Conservation (phyloP, 768 basidiomycete species). For the Russula brevipes region DNA sequence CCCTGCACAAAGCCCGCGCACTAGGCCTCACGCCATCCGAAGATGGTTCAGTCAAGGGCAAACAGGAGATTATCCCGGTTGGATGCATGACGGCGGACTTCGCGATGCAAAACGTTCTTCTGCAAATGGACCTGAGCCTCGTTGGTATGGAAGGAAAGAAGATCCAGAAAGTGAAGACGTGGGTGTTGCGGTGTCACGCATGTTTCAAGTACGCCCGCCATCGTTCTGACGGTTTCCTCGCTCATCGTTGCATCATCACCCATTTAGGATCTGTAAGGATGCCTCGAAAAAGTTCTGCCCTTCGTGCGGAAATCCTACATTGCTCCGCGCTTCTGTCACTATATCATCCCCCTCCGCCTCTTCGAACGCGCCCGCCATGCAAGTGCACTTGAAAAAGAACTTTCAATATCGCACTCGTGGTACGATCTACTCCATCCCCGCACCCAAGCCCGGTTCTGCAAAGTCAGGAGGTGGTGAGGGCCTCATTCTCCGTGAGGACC, state of each 20-base stretch:
- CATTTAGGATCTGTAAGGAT: conserved; percentile 86
- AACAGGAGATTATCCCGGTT: conserved; percentile 46
- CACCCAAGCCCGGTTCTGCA: conserved; percentile 82
- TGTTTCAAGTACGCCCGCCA: conserved; percentile 86
- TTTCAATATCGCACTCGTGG: conserved; percentile 93
- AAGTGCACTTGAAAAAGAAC: conserved; percentile 91
- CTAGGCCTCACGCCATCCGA: conserved; percentile 71
- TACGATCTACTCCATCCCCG: conserved; percentile 87
- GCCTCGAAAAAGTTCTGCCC: conserved; percentile 94
- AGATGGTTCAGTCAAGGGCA: conserved; percentile 33
- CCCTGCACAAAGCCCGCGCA: conserved; percentile 79
- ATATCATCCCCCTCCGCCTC: conserved; percentile 60
- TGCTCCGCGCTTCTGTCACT: conserved; percentile 88
- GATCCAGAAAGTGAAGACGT: conserved; percentile 88
- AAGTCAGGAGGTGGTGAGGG: conserved; percentile 80
- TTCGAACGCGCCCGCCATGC: conserved; percentile 60
- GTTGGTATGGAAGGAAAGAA: conserved; percentile 87
- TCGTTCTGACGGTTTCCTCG: background rate
- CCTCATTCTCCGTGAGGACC: conserved; percentile 89
- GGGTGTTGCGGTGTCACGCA: conserved; percentile 95
- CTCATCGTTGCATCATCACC: background rate
- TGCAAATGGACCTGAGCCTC: conserved; percentile 90
- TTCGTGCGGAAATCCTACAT: conserved; percentile 89
- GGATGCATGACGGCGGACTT: conserved; percentile 99
- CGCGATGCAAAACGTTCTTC: conserved; percentile 95